Evolutionary conservation across 768 basidiomycete genomes (phyloP).

Genomic region (Paxillus involutus): DNA sequence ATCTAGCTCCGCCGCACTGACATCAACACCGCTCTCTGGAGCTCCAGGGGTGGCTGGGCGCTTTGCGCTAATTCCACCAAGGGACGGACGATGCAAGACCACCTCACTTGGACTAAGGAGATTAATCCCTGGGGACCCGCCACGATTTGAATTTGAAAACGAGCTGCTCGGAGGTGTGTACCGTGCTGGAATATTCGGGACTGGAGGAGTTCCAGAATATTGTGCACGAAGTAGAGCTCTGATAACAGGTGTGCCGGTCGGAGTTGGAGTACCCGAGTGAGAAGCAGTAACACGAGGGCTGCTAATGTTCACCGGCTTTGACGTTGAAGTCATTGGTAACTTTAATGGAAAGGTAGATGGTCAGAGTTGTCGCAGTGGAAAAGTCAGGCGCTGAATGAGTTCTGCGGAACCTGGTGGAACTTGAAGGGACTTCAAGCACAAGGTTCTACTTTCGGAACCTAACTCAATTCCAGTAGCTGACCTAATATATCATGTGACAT

Average conservation of each 20-base stretch:
- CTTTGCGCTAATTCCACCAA: conserved; percentile 41
- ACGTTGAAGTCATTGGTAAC: conserved; percentile 50
- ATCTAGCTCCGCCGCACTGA: conserved; percentile 44
- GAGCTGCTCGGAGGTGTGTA: conserved; percentile 46
- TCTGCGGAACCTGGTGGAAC: too few species aligned
- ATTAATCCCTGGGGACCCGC: conserved; percentile 7
- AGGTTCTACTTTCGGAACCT: too few species aligned
- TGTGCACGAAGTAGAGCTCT: conserved; percentile 58
- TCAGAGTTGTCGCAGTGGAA: background rate
- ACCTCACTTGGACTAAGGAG: conserved; percentile 10
- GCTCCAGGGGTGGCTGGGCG: conserved; percentile 29
- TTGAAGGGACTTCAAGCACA: too few species aligned
- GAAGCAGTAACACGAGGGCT: conserved; percentile 22
- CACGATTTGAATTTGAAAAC: conserved; percentile 5
- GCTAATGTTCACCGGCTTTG: conserved; percentile 54
- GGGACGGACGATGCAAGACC: conserved; percentile 19
- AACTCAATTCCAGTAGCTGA: too few species aligned
- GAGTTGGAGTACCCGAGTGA: conserved; percentile 28
- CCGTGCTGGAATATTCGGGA: conserved; percentile 52
- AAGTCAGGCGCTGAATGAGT: background rate
- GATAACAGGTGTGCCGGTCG: conserved; percentile 63
- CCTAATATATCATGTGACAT: too few species aligned
- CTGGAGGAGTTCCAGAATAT: conserved; percentile 57
- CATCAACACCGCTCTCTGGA: conserved; percentile 30
- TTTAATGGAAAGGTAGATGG: background rate